These are phyloP conservation scores for Myriosclerotinia curreyana DNA, from an alignment of 2,329 filamentous ascomycete species.

Conservation along the genomic window DNA sequence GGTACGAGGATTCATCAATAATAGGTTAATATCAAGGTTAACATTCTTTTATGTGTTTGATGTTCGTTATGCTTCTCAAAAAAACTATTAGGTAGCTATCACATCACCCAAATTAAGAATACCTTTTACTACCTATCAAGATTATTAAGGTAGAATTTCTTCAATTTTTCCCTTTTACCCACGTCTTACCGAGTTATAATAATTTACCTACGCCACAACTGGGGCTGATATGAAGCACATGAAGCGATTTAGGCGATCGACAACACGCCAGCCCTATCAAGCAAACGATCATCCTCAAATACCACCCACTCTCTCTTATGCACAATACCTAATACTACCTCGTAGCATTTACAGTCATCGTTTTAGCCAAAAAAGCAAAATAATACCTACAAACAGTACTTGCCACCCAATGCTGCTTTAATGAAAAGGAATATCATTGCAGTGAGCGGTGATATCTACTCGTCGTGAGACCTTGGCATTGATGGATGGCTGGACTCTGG, in stretches of 20 bases:
- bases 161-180: not conserved
- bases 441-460: too few species aligned
- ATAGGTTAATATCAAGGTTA: not conserved
- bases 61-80: not conserved
- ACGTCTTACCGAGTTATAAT: not conserved
- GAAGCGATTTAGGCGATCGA: not conserved
- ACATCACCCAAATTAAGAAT: not conserved
- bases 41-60: not conserved
- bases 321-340: conserved; percentile 3
- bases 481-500: not conserved
- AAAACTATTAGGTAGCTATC: not conserved
- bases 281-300: conserved; percentile 13
- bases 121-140: not conserved
- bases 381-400: conserved; percentile 5
- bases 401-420: conserved; percentile 21
- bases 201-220: conserved; percentile 11
- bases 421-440: not conserved
- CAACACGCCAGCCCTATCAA: conserved; percentile 5
- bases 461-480: not conserved
- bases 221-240: conserved; percentile 8
- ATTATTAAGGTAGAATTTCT: not conserved
- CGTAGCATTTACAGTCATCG: not conserved
- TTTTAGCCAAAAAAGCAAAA: conserved; percentile 4
- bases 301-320: not conserved
- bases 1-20: not conserved